phyloP scores from a whole-genome alignment of 768 basidiomycete species.

The Sarcodon aspratus region DNA sequence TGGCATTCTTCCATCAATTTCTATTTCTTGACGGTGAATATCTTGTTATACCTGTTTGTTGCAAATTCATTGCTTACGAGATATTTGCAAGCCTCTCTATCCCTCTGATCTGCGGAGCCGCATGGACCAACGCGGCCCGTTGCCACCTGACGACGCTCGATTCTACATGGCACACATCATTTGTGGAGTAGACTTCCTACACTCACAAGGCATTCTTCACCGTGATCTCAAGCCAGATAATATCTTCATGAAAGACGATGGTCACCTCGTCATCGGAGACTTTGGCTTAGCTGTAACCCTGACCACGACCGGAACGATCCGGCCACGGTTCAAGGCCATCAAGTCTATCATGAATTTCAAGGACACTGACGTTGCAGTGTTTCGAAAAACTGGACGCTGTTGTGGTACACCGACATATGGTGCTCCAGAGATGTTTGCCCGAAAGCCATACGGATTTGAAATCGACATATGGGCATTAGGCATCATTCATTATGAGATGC shows the following conservation, averaged over 20 bases:
- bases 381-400: too few relatives aligned
- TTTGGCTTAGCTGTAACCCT: slow-evolving; percentile 22
- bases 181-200: slow-evolving; percentile 24
- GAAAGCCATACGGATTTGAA: too few relatives aligned
- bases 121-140: not conserved
- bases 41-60: not conserved
- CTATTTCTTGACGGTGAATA: not conserved
- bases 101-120: not conserved
- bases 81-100: not conserved
- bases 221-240: slow-evolving; percentile 49
- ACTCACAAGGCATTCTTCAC: slow-evolving; percentile 45
- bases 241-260: slow-evolving; percentile 36
- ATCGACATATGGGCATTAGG: too few relatives aligned
- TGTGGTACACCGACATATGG: too few relatives aligned
- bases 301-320: too few relatives aligned
- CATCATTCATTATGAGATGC: too few relatives aligned
- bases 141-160: not conserved
- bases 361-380: too few relatives aligned
- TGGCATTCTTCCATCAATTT: not conserved
- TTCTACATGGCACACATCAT: not conserved
- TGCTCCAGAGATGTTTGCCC: too few relatives aligned
- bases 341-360: too few relatives aligned
- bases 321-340: too few relatives aligned
- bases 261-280: slow-evolving; percentile 45
- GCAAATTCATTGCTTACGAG: not conserved